Conservation (phyloP, 2,329 filamentous ascomycete species). For the Phyllosticta citribraziliensis region DNA sequence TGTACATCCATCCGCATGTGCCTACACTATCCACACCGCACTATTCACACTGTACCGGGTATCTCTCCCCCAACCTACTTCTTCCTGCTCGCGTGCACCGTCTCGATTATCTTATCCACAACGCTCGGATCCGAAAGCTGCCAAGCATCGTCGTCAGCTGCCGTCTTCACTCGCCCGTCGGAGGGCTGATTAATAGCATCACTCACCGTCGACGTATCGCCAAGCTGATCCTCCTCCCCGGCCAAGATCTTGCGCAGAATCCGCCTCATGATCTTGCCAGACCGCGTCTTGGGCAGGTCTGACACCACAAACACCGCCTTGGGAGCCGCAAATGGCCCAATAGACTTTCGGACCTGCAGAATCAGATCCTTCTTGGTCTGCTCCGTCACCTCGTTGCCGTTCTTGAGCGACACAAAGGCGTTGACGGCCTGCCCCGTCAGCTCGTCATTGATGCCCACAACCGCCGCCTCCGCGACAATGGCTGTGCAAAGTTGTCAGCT, state of each 20-base stretch:
- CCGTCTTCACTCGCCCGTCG: not conserved
- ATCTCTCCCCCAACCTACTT: slow-evolving; percentile 18
- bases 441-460: slow-evolving; percentile 88
- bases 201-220: slow-evolving; percentile 81
- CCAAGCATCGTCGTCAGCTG: slow-evolving; percentile 8
- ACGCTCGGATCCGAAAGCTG: slow-evolving; percentile 83
- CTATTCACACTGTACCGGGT: not conserved
- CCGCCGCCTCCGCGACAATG: slow-evolving; percentile 83
- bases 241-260: slow-evolving; percentile 96
- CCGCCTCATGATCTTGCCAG: slow-evolving; percentile 97
- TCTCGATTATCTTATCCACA: slow-evolving; percentile 79
- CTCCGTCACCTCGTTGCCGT: slow-evolving; percentile 64
- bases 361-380: slow-evolving; percentile 87
- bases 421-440: slow-evolving; percentile 95
- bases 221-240: slow-evolving; percentile 92
- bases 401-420: slow-evolving; percentile 89
- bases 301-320: slow-evolving; percentile 87
- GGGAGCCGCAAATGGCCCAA: slow-evolving; percentile 92
- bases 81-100: slow-evolving; percentile 55
- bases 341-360: slow-evolving; percentile 91
- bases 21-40: no score
- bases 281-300: slow-evolving; percentile 93
- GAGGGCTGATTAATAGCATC: slow-evolving; percentile 2
- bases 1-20: not conserved
- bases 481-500: slow-evolving; percentile 29